Conservation (phyloP, 257 asterid genomes). For the Solanum rostratum region DNA sequence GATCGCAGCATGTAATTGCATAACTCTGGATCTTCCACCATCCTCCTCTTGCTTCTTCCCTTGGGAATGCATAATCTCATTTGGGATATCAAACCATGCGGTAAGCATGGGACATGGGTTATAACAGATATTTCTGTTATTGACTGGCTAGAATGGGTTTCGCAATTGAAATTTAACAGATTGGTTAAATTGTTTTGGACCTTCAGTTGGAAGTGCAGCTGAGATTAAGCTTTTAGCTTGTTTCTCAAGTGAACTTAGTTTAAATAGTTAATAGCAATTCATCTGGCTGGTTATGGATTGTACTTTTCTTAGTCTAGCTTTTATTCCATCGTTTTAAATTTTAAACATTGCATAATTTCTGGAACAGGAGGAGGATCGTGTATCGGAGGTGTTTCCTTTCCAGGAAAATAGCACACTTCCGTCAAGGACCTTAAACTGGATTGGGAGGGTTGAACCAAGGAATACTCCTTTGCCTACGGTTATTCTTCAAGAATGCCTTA, state of each 20-base stretch:
- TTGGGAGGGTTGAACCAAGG: conserved; percentile 49
- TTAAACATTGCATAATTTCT: not conserved
- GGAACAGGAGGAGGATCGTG: conserved; percentile 61
- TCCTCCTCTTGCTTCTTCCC: not conserved
- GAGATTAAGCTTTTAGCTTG: not conserved
- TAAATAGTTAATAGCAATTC: not conserved
- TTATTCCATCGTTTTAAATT: conserved; percentile 4
- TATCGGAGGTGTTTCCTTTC: conserved; percentile 77
- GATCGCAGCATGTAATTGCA: not conserved
- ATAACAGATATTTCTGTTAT: not conserved
- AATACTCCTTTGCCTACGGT: conserved; percentile 64
- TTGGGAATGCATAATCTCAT: not conserved
- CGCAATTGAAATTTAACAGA: not conserved
- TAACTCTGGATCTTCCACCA: not conserved
- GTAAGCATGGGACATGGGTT: not conserved
- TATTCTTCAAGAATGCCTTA: conserved; percentile 84
- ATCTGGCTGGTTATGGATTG: conserved; percentile 1
- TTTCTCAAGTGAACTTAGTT: not conserved
- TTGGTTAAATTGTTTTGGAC: not conserved
- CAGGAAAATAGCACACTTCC: conserved; percentile 86
- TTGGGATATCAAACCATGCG: not conserved
- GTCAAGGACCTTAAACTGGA: conserved; percentile 71
- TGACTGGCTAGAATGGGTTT: not conserved
- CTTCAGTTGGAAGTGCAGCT: not conserved
- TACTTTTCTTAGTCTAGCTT: not conserved